These are phyloP conservation scores for Geoglossum glabrum DNA, from an alignment of 495 filamentous ascomycete genomes.

Conservation along the genomic window DNA sequence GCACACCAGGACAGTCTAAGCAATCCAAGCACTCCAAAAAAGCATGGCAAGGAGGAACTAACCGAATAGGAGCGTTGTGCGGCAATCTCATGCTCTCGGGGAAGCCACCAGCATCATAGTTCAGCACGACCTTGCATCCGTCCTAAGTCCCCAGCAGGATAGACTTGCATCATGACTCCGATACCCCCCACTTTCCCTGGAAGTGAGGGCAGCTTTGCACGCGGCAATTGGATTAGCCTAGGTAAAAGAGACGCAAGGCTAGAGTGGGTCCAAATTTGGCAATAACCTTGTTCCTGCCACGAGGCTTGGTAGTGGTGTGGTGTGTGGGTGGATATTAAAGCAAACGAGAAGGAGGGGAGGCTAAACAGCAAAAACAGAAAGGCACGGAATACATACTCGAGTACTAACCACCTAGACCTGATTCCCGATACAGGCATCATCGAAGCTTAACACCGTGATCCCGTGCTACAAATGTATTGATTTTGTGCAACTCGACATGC, in stretches of 20 bases:
- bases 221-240: neutral
- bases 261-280: neutral
- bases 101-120: neutral
- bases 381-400: too few species aligned
- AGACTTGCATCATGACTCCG: neutral
- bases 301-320: neutral
- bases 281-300: neutral
- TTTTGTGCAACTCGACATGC: too few species aligned
- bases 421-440: too few species aligned
- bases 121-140: neutral
- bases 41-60: neutral
- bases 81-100: too few species aligned
- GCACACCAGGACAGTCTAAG: neutral
- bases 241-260: neutral
- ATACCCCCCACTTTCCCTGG: neutral
- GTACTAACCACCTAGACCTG: too few species aligned
- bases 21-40: neutral
- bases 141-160: neutral
- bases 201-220: neutral
- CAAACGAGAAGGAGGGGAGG: too few species aligned
- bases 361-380: too few species aligned
- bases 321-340: neutral
- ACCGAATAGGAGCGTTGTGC: neutral
- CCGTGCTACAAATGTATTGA: too few species aligned
- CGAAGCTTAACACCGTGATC: too few species aligned